Percentiles rank a stretch among this genome's conserved stretches.
phyloP scores from a whole-genome alignment of 306 rosid species.

The Lathyrus sativus region DNA sequence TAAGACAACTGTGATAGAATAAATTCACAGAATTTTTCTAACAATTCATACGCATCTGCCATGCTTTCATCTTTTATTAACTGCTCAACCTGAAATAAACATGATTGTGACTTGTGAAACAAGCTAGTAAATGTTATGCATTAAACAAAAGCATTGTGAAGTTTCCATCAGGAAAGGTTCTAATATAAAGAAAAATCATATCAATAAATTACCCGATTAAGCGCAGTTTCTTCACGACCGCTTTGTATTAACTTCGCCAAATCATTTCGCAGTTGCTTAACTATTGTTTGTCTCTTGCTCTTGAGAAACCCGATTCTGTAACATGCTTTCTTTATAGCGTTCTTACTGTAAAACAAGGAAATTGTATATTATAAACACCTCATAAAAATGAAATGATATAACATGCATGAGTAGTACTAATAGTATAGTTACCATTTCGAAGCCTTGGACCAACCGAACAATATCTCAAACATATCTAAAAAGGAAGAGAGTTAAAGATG shows the following conservation, averaged over 20 bases:
- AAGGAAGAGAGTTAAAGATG: background rate
- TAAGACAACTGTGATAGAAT: slow-evolving; percentile 56
- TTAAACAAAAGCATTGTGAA: background rate
- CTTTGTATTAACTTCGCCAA: slow-evolving; percentile 50
- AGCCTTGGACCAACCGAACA: slow-evolving; percentile 89
- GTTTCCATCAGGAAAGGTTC: background rate
- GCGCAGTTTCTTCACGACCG: slow-evolving; percentile 61
- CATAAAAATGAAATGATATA: slow-evolving; percentile 7
- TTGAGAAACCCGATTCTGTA: slow-evolving; percentile 63
- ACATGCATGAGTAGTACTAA: background rate
- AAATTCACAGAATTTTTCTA: slow-evolving; percentile 66
- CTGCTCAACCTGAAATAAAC: slow-evolving; percentile 63
- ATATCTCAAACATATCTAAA: slow-evolving; percentile 64
- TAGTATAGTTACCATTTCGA: slow-evolving; percentile 67
- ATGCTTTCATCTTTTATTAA: slow-evolving; percentile 59
- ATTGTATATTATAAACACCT: background rate
- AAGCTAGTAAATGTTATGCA: background rate
- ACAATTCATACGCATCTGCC: slow-evolving; percentile 56
- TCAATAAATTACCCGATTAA: slow-evolving; percentile 49
- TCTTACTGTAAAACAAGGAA: slow-evolving; percentile 55
- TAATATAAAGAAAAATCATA: too few relatives aligned
- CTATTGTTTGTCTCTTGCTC: slow-evolving; percentile 60
- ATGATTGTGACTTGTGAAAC: background rate
- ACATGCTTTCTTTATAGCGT: slow-evolving; percentile 50
- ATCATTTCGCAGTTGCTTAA: slow-evolving; percentile 58